Evolutionary conservation across 140 eudicot genomes (phyloP).

Genomic region (Stevia rebaudiana): DNA sequence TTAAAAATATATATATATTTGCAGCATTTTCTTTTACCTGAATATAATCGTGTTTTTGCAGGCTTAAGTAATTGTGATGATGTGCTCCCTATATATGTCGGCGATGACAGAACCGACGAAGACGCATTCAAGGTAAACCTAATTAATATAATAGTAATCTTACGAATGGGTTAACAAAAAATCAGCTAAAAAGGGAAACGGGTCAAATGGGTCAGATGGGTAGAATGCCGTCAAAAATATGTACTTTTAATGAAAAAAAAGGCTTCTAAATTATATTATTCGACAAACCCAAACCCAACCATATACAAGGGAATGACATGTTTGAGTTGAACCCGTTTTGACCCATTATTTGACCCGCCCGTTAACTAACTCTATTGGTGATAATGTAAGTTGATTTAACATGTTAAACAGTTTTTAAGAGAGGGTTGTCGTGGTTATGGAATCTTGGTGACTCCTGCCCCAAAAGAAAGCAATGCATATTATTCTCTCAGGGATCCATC

Average conservation of each 20-base stretch:
- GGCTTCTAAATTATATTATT: background rate
- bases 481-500: constrained; percentile 83
- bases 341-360: background rate
- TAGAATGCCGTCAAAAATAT: background rate
- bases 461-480: constrained; percentile 72
- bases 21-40: too few species aligned
- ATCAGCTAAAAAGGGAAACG: background rate
- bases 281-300: background rate
- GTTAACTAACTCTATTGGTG: too few species aligned
- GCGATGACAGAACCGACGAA: constrained; percentile 95
- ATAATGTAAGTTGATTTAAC: background rate
- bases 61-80: constrained; percentile 64
- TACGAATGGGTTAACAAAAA: background rate
- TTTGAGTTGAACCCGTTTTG: background rate
- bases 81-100: constrained; percentile 80
- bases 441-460: constrained; percentile 71
- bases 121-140: constrained; percentile 89
- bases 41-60: constrained; percentile 24
- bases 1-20: too few species aligned
- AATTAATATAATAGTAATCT: background rate
- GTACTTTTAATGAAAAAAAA: background rate
- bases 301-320: background rate
- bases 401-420: constrained; percentile 52
- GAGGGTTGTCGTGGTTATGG: constrained; percentile 69
- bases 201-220: background rate